phyloP scores from a whole-genome alignment of 345 rosid species.

The rapeseed (Brassica napus) region DNA sequence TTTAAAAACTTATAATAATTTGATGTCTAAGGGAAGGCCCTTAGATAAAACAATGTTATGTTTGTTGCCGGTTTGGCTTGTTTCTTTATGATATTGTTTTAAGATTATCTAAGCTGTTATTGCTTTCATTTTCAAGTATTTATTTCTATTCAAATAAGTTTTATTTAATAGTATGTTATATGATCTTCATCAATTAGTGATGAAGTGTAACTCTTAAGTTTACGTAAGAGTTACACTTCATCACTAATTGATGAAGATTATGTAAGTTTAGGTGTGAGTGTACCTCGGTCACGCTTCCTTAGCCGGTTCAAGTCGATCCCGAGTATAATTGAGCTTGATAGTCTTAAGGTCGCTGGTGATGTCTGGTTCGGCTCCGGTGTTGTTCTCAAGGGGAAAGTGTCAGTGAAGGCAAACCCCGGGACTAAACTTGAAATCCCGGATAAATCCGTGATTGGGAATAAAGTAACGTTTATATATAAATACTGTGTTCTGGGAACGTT shows the following conservation, averaged over 20 bases:
- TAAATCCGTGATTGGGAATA: slow-evolving; percentile 62
- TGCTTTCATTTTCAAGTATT: neutral
- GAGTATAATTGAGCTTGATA: neutral
- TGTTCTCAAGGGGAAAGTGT: slow-evolving; percentile 79
- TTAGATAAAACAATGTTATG: slow-evolving; percentile 26
- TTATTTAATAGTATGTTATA: neutral
- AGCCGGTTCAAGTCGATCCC: too few species aligned
- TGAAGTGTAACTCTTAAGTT: neutral
- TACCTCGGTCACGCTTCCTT: slow-evolving; percentile 75
- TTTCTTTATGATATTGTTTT: neutral
- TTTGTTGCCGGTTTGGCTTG: slow-evolving; percentile 21
- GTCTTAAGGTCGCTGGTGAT: slow-evolving; percentile 81
- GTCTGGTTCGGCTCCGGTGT: too few species aligned
- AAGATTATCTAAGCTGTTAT: neutral
- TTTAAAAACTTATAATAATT: neutral
- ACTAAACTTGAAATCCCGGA: slow-evolving; percentile 74
- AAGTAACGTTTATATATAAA: slow-evolving; percentile 44
- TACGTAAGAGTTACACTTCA: neutral
- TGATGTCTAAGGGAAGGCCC: slow-evolving; percentile 19
- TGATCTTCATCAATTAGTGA: neutral
- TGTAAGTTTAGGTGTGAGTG: slow-evolving; percentile 48
- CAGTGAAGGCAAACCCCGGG: slow-evolving; percentile 62
- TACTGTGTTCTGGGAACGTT: too few species aligned
- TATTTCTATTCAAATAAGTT: neutral
- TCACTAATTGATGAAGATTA: neutral